Evolutionary conservation across 345 rosid species (phyloP).

Genomic region (Heritiera littoralis): DNA sequence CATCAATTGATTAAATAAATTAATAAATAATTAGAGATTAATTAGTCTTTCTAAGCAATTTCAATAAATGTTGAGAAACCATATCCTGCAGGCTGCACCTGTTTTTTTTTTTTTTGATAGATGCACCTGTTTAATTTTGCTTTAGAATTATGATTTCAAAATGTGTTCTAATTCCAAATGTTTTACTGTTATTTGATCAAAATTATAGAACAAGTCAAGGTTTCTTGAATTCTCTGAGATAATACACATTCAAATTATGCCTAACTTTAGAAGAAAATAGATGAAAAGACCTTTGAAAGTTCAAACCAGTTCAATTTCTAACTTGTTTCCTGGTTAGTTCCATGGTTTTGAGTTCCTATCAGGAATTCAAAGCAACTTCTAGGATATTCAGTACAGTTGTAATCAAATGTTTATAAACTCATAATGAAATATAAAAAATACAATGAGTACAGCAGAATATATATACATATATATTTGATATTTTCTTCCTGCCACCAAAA

Average conservation of each 20-base stretch:
- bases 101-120: too few relatives aligned
- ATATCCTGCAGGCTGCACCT: too few relatives aligned
- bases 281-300: background rate
- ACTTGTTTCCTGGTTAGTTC: background rate
- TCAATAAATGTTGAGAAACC: background rate
- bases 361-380: background rate
- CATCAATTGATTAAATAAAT: too few relatives aligned
- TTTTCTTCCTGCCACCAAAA: background rate
- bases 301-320: background rate
- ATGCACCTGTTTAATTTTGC: background rate
- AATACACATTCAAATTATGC: background rate
- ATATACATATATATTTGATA: background rate
- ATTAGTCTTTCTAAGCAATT: background rate
- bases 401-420: too few relatives aligned
- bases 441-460: background rate
- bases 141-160: background rate
- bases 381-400: background rate
- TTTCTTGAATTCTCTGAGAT: background rate
- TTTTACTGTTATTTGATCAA: too few relatives aligned
- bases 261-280: background rate
- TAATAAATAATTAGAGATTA: too few relatives aligned
- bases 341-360: background rate
- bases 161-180: slow-evolving; percentile 1
- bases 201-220: background rate
- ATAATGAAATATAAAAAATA: background rate